These are phyloP conservation scores for Hamamelis virginiana DNA, from an alignment of 164 flowering plant genomes.

Conservation along the genomic window DNA sequence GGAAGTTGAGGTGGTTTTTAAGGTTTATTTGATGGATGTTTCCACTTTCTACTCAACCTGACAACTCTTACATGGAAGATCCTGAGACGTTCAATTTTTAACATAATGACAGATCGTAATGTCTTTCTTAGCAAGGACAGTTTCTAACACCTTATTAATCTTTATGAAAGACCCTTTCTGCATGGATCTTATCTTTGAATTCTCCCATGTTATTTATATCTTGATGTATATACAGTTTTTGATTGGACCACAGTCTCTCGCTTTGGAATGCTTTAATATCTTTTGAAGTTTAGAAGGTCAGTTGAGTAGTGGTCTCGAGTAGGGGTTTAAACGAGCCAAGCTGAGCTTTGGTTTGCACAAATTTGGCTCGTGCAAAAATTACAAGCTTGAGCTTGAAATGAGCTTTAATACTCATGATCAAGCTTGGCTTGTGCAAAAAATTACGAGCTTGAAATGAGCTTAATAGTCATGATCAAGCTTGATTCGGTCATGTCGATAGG, in stretches of 20 bases:
- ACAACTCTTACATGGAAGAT: neutral
- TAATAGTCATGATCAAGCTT: too few relatives aligned
- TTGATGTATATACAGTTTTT: neutral
- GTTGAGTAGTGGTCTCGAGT: too few relatives aligned
- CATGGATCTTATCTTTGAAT: neutral
- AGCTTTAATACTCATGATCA: too few relatives aligned
- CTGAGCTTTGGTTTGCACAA: too few relatives aligned
- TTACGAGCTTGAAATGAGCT: too few relatives aligned
- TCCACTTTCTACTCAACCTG: neutral
- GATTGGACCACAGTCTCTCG: neutral
- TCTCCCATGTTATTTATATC: neutral
- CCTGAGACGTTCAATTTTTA: neutral
- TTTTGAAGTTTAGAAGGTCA: too few relatives aligned
- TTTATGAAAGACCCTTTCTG: neutral
- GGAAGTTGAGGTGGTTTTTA: neutral
- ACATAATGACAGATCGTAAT: neutral
- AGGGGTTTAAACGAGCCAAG: too few relatives aligned
- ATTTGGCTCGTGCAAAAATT: too few relatives aligned
- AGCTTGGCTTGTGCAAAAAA: too few relatives aligned
- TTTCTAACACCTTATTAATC: neutral
- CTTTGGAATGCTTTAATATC: too few relatives aligned
- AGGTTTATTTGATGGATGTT: neutral
- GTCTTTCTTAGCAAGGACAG: neutral
- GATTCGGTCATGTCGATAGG: too few relatives aligned
- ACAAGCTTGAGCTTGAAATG: too few relatives aligned